These are phyloP conservation scores for Linnemannia elongata DNA, from an alignment of 192 early-diverging fungal genomes.

Conservation along the genomic window DNA sequence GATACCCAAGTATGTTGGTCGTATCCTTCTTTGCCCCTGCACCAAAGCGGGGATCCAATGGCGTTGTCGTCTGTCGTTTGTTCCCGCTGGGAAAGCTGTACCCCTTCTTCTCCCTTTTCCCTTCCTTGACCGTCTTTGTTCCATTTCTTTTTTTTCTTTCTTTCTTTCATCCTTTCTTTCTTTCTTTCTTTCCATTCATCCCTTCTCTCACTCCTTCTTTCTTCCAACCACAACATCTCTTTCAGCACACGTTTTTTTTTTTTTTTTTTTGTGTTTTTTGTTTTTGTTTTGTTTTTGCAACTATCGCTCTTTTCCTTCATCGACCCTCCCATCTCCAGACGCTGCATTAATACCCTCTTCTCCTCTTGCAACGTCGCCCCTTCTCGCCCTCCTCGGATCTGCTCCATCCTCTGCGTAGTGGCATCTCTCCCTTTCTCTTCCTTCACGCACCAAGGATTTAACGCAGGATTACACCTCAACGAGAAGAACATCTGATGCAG, in stretches of 20 bases:
- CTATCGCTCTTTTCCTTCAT: background rate
- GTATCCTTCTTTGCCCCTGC: background rate
- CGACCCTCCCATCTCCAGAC: background rate
- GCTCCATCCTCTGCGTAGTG: background rate
- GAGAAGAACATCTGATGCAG: background rate
- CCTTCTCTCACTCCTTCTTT: background rate
- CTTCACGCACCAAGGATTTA: background rate
- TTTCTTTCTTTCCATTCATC: background rate
- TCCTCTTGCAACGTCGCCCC: too few relatives aligned
- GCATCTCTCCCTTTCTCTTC: background rate
- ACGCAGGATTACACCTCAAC: background rate
- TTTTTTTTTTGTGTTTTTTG: background rate
- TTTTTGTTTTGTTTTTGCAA: background rate
- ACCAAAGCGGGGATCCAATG: background rate
- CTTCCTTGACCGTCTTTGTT: background rate
- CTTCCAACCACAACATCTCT: background rate
- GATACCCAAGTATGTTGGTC: too few relatives aligned
- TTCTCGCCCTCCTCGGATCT: background rate
- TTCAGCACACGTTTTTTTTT: background rate
- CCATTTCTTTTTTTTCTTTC: too few relatives aligned
- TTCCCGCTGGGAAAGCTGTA: too few relatives aligned
- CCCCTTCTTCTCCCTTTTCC: too few relatives aligned
- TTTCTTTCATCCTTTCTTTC: too few relatives aligned
- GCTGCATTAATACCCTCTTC: too few relatives aligned
- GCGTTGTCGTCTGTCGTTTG: background rate